Conservation (phyloP, 1,139 yeast species). For the Casaregolazyma suthepensis region DNA sequence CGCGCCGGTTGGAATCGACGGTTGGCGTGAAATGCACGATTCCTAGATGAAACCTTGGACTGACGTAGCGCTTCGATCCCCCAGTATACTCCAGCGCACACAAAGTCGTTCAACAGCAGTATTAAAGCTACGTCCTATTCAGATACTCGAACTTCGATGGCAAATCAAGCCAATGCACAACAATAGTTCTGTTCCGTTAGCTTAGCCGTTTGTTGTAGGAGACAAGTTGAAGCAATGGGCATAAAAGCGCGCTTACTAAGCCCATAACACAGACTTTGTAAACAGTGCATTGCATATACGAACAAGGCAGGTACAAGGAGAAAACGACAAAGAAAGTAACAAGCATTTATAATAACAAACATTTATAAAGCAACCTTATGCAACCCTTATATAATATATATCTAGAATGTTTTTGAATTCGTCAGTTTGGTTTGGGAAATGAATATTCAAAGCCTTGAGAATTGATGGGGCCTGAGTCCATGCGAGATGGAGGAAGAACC, state of each 20-base stretch:
- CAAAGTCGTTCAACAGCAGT: background rate
- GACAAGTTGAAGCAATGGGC: background rate
- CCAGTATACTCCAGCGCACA: background rate
- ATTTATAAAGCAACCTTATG: background rate
- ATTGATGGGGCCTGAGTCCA: constrained; percentile 7
- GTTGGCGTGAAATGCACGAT: background rate
- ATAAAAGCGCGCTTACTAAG: background rate
- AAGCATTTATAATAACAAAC: no score
- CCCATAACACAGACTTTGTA: background rate
- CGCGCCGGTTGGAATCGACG: background rate
- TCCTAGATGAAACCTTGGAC: background rate
- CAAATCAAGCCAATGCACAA: background rate
- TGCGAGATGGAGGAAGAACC: constrained; percentile 18
- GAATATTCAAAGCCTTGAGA: constrained; percentile 17
- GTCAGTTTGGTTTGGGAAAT: constrained; percentile 13
- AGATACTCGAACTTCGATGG: background rate
- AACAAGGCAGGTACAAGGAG: background rate
- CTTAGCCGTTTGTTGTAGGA: background rate
- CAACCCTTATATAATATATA: background rate
- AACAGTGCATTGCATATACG: background rate
- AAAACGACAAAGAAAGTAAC: background rate
- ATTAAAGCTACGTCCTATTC: background rate
- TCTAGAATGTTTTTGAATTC: background rate
- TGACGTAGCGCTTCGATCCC: background rate
- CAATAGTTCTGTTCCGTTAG: background rate